Base-by-base conservation (phyloP, 306 rosid species). In the Castanospermum australe region DNA sequence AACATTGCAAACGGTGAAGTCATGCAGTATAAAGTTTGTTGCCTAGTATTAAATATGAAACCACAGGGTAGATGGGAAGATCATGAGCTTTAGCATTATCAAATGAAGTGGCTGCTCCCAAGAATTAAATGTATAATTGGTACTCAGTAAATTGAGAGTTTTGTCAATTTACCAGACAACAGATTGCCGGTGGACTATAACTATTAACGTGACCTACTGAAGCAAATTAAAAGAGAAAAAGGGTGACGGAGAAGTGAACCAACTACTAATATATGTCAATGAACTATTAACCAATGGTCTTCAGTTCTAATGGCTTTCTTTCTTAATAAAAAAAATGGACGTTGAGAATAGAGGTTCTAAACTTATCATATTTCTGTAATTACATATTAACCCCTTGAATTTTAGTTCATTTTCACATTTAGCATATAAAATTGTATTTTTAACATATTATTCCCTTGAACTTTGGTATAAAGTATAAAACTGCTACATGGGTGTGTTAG, bases 31-130 rank as follows among this genome's bases (percentile, higher is more conserved):
- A 39, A 32, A 24, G 33, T 25, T 69, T 22, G 78, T 59, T 76
- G 63, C 35, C 51, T 55, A 64, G 51, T 57, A 42, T 75, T 48
- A 48, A 17, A 77, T 69, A 50, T 6, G 48, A 73, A 77, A 44
- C 17, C 68, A 63, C 1, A 61, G n/a, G 52, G 28, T 51, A 50
- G 25, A 51, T 25, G 52, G 8, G 15, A 51, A 48, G 25, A 69
- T 25, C 42, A 13, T 2, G 6, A 32, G 44, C 63, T 76, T 69
- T 42, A 42, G 56, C 17, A 32, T 55, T 66, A 32, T 77, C 21
- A 82, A 82, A 50, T 67, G 25, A 82, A 60, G 78, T 28, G 65
- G 21, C 36, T 36, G 38, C 48, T 67, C 60, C 35, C 22, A 59
- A 66, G 25, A 78, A 47, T 20, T 66, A 54, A 73, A 52, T 45